Base-by-base conservation (phyloP, 2,329 filamentous ascomycete genomes). In the Ascochyta rabiei region DNA sequence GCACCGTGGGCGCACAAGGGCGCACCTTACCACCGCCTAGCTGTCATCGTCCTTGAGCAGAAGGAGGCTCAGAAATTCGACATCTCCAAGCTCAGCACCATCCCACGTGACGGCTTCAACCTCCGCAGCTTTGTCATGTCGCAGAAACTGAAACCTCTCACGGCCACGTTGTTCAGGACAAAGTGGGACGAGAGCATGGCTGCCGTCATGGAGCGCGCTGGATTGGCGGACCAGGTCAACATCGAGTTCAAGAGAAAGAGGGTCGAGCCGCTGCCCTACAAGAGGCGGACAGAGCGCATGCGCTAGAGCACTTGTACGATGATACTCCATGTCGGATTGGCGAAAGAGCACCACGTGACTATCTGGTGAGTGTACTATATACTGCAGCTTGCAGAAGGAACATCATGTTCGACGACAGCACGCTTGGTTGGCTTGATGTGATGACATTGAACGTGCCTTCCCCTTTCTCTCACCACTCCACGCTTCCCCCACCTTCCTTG, bases 1-100 rank as follows among this genome's bases (percentile, higher is more conserved):
- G 89, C 93, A 0, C 89, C 95, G 1, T 91, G 89, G 71, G 88
- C 91, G 0, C 90, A 96, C 73, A 96, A 95, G 80, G 95, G 95
- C 53, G 85, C 89, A 2, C 90, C 90, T 1, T 97, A 98, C 78
- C 95, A 98, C 77, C 89, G 95, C 47, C 81, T 98, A 49, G 88
- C 88, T 42, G 79, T 98, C 56, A 89, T 95, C 72, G 80, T 99
- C 19, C 81, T 98, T 44, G 86, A 96, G 78, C 95, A 99, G 76
- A 80, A 83, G 46, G 79, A 86, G 48, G 85, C 83, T 48, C 63
- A 61, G 37, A 48, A 50, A 10, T 61, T 69, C 35, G 67, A 66
- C 53, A 47, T 65, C 21, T 53, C 53, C 34, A 91, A 91, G 84
- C 86, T 92, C 63, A 87, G 88, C 62, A 89, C 90, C 81, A 90